Evolutionary conservation across 2,329 filamentous ascomycete species (phyloP), one percentile per base, ranked within the genome.

Genomic region (Trichophyton schoenleinii): DNA sequence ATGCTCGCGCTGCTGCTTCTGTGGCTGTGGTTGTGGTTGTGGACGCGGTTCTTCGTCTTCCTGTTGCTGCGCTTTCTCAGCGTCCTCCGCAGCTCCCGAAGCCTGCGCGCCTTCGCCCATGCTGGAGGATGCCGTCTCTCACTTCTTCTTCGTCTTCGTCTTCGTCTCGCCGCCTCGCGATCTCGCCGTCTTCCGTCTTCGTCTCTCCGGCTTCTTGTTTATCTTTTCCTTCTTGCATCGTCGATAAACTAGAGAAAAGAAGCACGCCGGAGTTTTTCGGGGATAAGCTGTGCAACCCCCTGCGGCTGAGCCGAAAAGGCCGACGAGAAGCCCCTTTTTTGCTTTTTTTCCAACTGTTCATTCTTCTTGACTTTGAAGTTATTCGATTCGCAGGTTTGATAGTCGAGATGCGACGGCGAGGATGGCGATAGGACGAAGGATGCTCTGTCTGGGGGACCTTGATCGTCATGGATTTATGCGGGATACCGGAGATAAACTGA

Each of bases 291-390:
- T 48, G 44, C 44, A 48, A 48, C 18, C 44, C 28, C n/a, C n/a
- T 48, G 44, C 44, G 44, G 44, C 44, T 48, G n/a, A 48, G 20
- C 44, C 44, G 44, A 48, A 20, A 55, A 62, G 44, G 57, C n/a
- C 59, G 18, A 46, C 38, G 11, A 36, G 25, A 28, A 7, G 6
- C 28, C 44, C 22, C 34, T 59, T 25, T 6, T 59, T 38, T 62
- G 31, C 20, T 18, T 59, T 22, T 48, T 42, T 18, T 42, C 13
- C n/a, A 1, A n/a, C 15, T 42, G 41, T 18, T 42, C 20, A 44
- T 44, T 20, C 34, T 38, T 4, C 34, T 38, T 38, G 8, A 11
- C 34, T 38, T 38, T 38, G 34, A 38, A 13, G 11, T 38, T 9
- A 13, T 38, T 38, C 34, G 11, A 15, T 44, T 44, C n/a, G 15